A percentile compares a stretch with the other conserved stretches of the same genome.
phyloP scores from a whole-genome alignment of 768 basidiomycete genomes.

The Leccinum incarnatum region DNA sequence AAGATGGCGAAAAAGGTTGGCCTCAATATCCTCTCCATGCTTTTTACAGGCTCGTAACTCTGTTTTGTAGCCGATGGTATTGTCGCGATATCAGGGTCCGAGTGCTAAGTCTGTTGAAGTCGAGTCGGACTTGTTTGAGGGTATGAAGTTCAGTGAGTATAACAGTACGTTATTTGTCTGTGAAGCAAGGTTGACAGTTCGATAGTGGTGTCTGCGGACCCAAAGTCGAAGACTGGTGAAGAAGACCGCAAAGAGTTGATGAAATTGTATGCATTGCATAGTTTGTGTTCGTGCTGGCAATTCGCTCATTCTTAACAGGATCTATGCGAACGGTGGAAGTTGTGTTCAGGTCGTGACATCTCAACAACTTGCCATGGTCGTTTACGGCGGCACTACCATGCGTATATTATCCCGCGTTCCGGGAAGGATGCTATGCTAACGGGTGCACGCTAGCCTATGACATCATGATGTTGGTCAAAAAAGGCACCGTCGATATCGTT shows the following conservation, averaged over 20 bases:
- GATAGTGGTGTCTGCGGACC: slow-evolving; percentile 73
- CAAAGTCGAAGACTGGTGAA: slow-evolving; percentile 63
- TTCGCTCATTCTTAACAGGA: slow-evolving; percentile 40
- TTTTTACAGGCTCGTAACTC: not conserved
- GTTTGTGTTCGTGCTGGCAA: not conserved
- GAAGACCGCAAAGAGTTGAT: slow-evolving; percentile 68
- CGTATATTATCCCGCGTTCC: slow-evolving; percentile 47
- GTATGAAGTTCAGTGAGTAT: slow-evolving; percentile 74
- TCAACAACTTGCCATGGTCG: slow-evolving; percentile 51
- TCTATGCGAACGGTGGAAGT: slow-evolving; percentile 66
- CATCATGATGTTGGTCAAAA: slow-evolving; percentile 66
- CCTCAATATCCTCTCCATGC: not conserved
- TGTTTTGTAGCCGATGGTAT: slow-evolving; percentile 46
- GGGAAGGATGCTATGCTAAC: not conserved
- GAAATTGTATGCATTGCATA: slow-evolving; percentile 49
- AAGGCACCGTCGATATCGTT: slow-evolving; percentile 68
- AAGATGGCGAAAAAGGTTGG: slow-evolving; percentile 27
- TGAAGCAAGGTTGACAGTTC: not conserved
- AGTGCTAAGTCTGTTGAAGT: slow-evolving; percentile 57
- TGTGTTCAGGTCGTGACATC: slow-evolving; percentile 59
- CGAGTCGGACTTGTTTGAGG: slow-evolving; percentile 66
- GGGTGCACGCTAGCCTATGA: slow-evolving; percentile 54
- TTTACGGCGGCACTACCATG: slow-evolving; percentile 68
- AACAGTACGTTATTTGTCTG: not conserved
- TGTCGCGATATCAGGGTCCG: slow-evolving; percentile 67